phyloP scores from a whole-genome alignment of 176 grass and related monocot genomes.

The Oryza glaberrima region DNA sequence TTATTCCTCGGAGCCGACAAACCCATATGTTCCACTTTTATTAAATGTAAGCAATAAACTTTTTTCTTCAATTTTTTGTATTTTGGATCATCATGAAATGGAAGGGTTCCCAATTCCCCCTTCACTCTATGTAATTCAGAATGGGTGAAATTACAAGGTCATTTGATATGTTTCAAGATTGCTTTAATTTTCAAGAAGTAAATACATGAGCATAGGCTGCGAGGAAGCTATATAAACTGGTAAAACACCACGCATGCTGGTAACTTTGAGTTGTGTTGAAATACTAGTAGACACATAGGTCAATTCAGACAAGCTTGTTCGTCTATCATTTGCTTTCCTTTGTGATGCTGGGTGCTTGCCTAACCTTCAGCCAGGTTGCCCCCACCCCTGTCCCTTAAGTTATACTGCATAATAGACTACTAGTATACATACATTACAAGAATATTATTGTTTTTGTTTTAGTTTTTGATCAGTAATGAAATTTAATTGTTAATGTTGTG shows the following conservation, averaged over 20 bases:
- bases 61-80: constrained; percentile 33
- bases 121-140: not conserved
- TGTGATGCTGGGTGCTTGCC: not conserved
- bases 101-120: not conserved
- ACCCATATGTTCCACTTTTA: constrained; percentile 85
- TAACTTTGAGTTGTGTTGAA: not conserved
- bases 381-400: not conserved
- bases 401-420: not conserved
- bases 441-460: not conserved
- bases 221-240: not conserved
- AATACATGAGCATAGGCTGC: not conserved
- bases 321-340: not conserved
- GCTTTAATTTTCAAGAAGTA: not conserved
- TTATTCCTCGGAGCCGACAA: constrained; percentile 61
- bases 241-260: not conserved
- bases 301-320: not conserved
- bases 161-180: constrained; percentile 29
- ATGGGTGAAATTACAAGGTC: constrained; percentile 11
- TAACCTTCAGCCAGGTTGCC: not conserved
- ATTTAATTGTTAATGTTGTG: not conserved
- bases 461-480: constrained; percentile 18
- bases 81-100: constrained; percentile 29
- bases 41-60: constrained; percentile 62
- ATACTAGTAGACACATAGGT: not conserved
- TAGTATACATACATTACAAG: not conserved